These are phyloP conservation scores for Ophiostoma sp. DNA, from an alignment of 2,329 filamentous ascomycete genomes.

Conservation along the genomic window DNA sequence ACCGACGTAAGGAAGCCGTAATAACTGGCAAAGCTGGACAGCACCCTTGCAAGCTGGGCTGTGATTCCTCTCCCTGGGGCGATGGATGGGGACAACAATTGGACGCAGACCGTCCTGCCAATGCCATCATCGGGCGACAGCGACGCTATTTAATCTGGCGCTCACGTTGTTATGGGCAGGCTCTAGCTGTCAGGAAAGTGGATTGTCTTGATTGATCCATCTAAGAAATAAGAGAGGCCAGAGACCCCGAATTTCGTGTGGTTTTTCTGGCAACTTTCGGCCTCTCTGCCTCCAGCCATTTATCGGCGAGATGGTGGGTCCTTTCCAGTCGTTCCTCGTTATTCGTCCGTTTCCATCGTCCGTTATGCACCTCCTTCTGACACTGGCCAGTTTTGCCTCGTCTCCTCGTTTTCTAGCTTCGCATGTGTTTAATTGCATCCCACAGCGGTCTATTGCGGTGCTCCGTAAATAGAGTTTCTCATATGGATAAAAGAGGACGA, in stretches of 20 bases:
- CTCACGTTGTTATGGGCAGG: conserved; percentile 6
- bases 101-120: conserved; percentile 4
- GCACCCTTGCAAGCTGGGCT: background rate
- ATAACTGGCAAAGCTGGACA: background rate
- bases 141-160: conserved; percentile 12
- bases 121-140: conserved; percentile 7
- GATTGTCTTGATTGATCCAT: no score
- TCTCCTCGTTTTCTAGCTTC: background rate
- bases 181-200: no score
- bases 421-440: conserved; percentile 21
- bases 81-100: conserved; percentile 3
- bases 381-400: background rate
- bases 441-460: background rate
- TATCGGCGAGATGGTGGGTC: no score
- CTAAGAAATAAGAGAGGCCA: no score
- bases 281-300: no score
- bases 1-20: conserved; percentile 5
- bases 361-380: no score
- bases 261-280: no score
- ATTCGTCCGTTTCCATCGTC: no score
- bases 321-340: no score
- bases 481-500: background rate
- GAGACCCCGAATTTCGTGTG: no score
- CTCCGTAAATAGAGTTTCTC: conserved; percentile 1
- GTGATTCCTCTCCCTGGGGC: conserved; percentile 1